phyloP scores from a whole-genome alignment of 2,329 filamentous ascomycete genomes.

The Rhinocladiella mackenziei region DNA sequence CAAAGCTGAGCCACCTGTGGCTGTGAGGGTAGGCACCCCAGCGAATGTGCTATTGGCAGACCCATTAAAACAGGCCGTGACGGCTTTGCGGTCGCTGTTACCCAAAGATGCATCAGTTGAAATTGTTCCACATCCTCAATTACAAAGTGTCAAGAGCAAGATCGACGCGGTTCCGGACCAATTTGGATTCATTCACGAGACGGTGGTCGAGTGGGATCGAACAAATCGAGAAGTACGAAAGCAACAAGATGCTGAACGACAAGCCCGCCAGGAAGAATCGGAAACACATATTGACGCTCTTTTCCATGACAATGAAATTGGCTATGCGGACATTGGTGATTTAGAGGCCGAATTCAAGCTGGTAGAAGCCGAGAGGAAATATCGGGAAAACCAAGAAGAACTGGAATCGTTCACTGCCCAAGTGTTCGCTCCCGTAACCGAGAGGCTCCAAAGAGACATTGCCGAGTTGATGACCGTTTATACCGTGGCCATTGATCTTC shows the following conservation, averaged over 20 bases:
- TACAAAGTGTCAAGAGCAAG: slow-evolving; percentile 15
- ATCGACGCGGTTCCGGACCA: slow-evolving; percentile 35
- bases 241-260: slow-evolving; percentile 47
- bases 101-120: slow-evolving; percentile 8
- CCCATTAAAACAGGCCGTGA: slow-evolving; percentile 14
- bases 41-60: slow-evolving; percentile 3
- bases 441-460: slow-evolving; percentile 49
- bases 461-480: slow-evolving; percentile 47
- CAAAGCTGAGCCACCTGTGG: slow-evolving; percentile 33
- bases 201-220: slow-evolving; percentile 45
- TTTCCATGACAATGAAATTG: slow-evolving; percentile 55
- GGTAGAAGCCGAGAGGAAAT: slow-evolving; percentile 48
- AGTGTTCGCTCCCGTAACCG: slow-evolving; percentile 51
- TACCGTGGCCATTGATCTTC: slow-evolving; percentile 40
- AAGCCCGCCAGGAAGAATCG: slow-evolving; percentile 49
- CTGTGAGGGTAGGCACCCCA: slow-evolving; percentile 32
- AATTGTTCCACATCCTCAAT: slow-evolving; percentile 10
- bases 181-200: slow-evolving; percentile 43
- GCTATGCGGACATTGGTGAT: slow-evolving; percentile 54
- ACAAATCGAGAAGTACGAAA: slow-evolving; percentile 43
- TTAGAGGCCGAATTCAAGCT: slow-evolving; percentile 55
- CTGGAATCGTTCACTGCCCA: slow-evolving; percentile 48
- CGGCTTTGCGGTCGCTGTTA: slow-evolving; percentile 14
- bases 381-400: slow-evolving; percentile 52
- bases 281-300: slow-evolving; percentile 52